Percentiles rank a stretch among this genome's conserved stretches.
These are phyloP conservation scores for Galerina marginata DNA, from an alignment of 768 basidiomycete genomes.

Conservation along the genomic window DNA sequence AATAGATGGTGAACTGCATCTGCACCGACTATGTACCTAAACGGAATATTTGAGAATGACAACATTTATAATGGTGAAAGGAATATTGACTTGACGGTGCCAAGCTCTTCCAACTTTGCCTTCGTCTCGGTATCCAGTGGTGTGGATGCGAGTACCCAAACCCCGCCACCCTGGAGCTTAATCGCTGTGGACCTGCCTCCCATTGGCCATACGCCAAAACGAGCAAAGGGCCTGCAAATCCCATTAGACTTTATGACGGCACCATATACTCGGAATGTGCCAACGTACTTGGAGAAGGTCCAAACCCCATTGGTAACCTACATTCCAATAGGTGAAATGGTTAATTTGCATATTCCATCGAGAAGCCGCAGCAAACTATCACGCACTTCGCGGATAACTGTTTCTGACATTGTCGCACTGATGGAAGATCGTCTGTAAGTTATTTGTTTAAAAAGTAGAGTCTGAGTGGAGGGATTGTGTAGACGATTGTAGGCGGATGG, in stretches of 20 bases:
- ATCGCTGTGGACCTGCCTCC: conserved; percentile 88
- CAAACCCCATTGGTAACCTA: conserved; percentile 60
- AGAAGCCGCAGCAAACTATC: not conserved
- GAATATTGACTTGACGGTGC: conserved; percentile 64
- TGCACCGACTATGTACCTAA: conserved; percentile 64
- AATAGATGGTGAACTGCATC: conserved; percentile 66
- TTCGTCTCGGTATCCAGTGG: conserved; percentile 72
- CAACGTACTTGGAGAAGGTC: conserved; percentile 65
- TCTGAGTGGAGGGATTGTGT: not conserved
- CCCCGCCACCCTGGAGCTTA: conserved; percentile 65
- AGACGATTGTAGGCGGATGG: not conserved
- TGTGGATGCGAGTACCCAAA: conserved; percentile 86
- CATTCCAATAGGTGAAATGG: not conserved
- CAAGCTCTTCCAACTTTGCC: conserved; percentile 61
- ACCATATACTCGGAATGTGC: not conserved
- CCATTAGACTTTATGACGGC: not conserved
- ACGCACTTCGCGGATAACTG: conserved; percentile 45
- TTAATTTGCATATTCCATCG: not conserved
- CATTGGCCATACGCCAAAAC: conserved; percentile 71
- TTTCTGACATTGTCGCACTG: conserved; percentile 24
- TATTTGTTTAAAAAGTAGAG: not conserved
- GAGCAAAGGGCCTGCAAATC: conserved; percentile 61
- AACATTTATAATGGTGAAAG: not conserved
- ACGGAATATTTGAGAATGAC: not conserved
- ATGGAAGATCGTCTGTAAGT: too few species aligned